Percentiles rank a stretch among this genome's conserved stretches.
These are phyloP conservation scores for Linnemannia exigua DNA, from an alignment of 192 early-diverging fungal genomes.

Conservation along the genomic window DNA sequence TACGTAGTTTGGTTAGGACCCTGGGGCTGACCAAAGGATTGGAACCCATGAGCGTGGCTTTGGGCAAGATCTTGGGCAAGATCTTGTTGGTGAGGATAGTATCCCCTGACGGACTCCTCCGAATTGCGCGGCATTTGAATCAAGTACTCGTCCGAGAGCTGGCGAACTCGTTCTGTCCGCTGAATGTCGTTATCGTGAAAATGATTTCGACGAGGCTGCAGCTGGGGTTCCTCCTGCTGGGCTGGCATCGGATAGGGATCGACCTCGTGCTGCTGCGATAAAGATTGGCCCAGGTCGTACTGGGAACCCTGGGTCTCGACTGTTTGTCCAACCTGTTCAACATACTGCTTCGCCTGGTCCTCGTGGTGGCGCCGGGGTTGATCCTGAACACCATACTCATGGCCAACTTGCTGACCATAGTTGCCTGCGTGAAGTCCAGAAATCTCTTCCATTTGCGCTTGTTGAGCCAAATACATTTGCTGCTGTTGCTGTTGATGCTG, in stretches of 20 bases:
- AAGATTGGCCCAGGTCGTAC: slow-evolving; percentile 1
- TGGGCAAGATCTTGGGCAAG: slow-evolving; percentile 1
- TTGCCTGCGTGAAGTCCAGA: neutral
- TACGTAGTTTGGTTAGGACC: neutral
- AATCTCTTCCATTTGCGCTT: neutral
- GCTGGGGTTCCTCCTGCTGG: slow-evolving; percentile 42
- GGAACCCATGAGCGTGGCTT: slow-evolving; percentile 11
- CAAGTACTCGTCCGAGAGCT: slow-evolving; percentile 47
- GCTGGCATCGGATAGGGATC: slow-evolving; percentile 31
- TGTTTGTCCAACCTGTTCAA: neutral
- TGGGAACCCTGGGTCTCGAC: neutral
- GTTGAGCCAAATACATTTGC: neutral
- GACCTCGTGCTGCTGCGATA: neutral
- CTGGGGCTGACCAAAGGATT: neutral
- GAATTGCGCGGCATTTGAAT: slow-evolving; percentile 53
- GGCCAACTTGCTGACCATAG: slow-evolving; percentile 6
- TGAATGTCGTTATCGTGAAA: slow-evolving; percentile 37
- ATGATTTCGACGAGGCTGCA: slow-evolving; percentile 42
- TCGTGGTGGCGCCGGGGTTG: slow-evolving; percentile 31
- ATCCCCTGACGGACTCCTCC: slow-evolving; percentile 37
- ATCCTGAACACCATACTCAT: slow-evolving; percentile 5
- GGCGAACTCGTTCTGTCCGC: slow-evolving; percentile 27
- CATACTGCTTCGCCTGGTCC: slow-evolving; percentile 17
- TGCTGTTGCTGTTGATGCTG: slow-evolving; percentile 12
- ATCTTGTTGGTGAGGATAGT: slow-evolving; percentile 24